Evolutionary conservation across 2,329 filamentous ascomycete genomes (phyloP).

Genomic region (Calonectria pteridis): DNA sequence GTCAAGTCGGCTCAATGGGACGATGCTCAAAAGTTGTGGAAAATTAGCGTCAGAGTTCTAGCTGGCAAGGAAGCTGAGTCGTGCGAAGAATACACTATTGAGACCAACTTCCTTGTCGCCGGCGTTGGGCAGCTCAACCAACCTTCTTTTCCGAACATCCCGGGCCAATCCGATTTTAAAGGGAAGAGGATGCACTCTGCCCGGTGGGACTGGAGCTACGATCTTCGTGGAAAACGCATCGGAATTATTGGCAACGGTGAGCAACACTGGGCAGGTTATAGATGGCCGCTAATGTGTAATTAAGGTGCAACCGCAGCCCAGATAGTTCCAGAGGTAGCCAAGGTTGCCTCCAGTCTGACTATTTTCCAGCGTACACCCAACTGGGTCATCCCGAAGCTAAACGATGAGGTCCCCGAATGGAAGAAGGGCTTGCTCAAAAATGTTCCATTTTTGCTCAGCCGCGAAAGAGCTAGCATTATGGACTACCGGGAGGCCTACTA

Average conservation of each 20-base stretch:
- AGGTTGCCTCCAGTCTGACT: not conserved
- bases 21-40: not conserved
- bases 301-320: constrained; percentile 14
- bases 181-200: constrained; percentile 20
- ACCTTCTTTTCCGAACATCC: constrained; percentile 2
- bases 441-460: constrained; percentile 5
- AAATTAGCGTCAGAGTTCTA: not conserved
- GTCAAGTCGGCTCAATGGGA: constrained; percentile 7
- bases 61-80: constrained; percentile 17
- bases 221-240: constrained; percentile 11
- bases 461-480: constrained; percentile 4
- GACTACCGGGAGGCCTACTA: not conserved
- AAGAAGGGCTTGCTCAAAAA: not conserved
- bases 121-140: constrained; percentile 16
- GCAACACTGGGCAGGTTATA: not conserved
- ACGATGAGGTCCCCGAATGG: constrained; percentile 4
- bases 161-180: not conserved
- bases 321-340: constrained; percentile 14
- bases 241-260: constrained; percentile 18
- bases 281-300: not conserved
- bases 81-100: constrained; percentile 1
- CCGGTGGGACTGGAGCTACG: constrained; percentile 24
- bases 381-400: constrained; percentile 12
- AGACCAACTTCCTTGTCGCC: not conserved
- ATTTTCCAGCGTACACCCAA: constrained; percentile 18